Conservation (phyloP, 1,139 yeast species). For the Blastobotrys indianensis region DNA sequence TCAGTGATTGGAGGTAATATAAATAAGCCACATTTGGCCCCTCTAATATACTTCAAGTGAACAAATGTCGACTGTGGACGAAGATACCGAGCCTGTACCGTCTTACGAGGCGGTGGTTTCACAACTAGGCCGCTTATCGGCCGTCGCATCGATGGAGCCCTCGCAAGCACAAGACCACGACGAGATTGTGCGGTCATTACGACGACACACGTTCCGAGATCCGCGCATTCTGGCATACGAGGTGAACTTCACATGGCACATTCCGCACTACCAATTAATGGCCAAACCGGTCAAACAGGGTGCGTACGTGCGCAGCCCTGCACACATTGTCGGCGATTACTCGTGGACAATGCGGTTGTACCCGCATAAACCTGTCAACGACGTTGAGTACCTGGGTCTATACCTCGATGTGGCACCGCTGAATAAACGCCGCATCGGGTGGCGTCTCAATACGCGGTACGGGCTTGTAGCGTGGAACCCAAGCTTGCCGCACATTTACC, state of each 20-base stretch:
- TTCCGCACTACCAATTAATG: conserved; percentile 50
- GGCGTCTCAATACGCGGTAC: neutral
- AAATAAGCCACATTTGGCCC: no score
- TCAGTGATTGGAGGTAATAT: no score
- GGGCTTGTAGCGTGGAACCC: conserved; percentile 5
- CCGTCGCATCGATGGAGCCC: no score
- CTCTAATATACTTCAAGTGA: no score
- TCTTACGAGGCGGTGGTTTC: no score
- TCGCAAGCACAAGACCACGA: no score
- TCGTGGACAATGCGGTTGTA: conserved; percentile 72
- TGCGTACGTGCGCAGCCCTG: conserved; percentile 38
- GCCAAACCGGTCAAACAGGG: conserved; percentile 3
- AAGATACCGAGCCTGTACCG: no score
- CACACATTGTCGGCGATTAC: conserved; percentile 58
- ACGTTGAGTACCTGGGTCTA: conserved; percentile 36
- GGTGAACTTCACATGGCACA: conserved; percentile 61
- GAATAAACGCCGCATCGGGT: neutral
- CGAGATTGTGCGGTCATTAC: no score
- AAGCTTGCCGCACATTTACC: no score
- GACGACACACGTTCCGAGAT: neutral
- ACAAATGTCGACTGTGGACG: no score
- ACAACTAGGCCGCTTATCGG: no score
- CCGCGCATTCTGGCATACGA: conserved; percentile 25
- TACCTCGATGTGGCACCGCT: neutral
- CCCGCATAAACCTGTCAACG: no score